Evolutionary conservation across 108 stramenopile species (phyloP), one percentile per base, ranked within the genome.

Genomic region (Pseudonitzschia multistriata): DNA sequence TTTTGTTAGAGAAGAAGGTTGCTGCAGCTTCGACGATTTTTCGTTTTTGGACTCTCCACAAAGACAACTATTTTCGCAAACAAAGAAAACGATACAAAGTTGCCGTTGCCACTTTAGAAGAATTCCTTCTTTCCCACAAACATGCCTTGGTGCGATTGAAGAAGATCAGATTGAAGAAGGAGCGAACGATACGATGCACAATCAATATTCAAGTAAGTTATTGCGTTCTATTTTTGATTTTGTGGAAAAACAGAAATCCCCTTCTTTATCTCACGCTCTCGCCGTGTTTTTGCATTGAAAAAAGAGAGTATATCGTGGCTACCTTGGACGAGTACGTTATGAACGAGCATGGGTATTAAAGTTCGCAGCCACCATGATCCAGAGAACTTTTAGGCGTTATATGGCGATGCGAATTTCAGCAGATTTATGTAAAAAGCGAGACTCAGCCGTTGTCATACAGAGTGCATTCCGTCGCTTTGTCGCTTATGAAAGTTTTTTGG

Each of bases 101-200:
- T 39, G 62, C 84, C n/a, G 85, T 90, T 66, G 29, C 72, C 25
- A 72, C 68, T 13, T 72, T 90, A 7, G 89, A 90, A 47, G 17
- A 35, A 6, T 85, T 86, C 60, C 63, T 82, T 30, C 39, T 39
- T 8, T 42, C 35, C 5, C 36, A 77, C 39, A 49, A 65, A 17
- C 17, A 62, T 25, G 22, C 49, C 4, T 56, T 85, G 10, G 24
- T 49, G 28, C 66, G 49, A 24, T 34, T 86, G 63, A 71, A 47
- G 35, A 39, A 45, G 13, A 30, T 28, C 15, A 76, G 81, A 61
- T 33, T 76, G 40, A 34, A 50, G 5, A 31, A 59, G 21, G 80
- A 83, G 56, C 45, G 52, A 3, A 27, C 15, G 57, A 27, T 40
- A 8, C 25, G 24, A 13, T 64, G 71, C 29, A 74, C 56, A 17